Conservation (phyloP, 495 filamentous ascomycete genomes). For the Hyaloscypha hepaticicola region DNA sequence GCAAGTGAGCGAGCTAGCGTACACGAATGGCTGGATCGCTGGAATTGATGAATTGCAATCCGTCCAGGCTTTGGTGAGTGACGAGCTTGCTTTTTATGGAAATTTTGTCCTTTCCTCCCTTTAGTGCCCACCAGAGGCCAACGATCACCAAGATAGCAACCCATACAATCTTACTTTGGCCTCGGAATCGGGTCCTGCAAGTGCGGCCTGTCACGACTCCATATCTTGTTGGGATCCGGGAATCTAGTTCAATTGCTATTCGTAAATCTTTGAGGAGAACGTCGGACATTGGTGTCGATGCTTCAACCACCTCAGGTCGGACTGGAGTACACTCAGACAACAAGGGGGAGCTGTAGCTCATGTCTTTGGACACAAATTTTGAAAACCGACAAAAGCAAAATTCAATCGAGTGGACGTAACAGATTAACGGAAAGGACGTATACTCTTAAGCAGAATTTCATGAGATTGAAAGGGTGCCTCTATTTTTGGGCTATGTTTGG, state of each 20-base stretch:
- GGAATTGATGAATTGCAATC: constrained; percentile 13
- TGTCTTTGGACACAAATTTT: not conserved
- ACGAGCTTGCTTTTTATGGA: not conserved
- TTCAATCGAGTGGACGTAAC: not conserved
- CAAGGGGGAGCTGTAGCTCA: not conserved
- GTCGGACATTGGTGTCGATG: constrained; percentile 1
- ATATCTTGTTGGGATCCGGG: not conserved
- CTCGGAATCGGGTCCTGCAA: not conserved
- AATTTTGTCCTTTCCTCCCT: not conserved
- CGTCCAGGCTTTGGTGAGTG: not conserved
- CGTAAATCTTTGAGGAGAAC: constrained; percentile 1
- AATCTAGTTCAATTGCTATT: not conserved
- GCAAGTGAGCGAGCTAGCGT: not conserved
- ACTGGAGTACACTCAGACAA: not conserved
- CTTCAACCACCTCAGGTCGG: not conserved
- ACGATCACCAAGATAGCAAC: constrained; percentile 1
- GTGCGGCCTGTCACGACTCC: not conserved
- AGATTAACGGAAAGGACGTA: not conserved
- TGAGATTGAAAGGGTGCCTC: not conserved
- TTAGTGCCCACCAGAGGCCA: not conserved
- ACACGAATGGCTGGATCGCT: constrained; percentile 14
- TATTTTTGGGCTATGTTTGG: not conserved
- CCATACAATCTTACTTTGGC: constrained; percentile 2
- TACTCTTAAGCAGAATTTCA: not conserved
- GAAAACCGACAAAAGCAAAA: not conserved